Conservation (phyloP, 495 filamentous ascomycete species). For the Penicillium salamii region DNA sequence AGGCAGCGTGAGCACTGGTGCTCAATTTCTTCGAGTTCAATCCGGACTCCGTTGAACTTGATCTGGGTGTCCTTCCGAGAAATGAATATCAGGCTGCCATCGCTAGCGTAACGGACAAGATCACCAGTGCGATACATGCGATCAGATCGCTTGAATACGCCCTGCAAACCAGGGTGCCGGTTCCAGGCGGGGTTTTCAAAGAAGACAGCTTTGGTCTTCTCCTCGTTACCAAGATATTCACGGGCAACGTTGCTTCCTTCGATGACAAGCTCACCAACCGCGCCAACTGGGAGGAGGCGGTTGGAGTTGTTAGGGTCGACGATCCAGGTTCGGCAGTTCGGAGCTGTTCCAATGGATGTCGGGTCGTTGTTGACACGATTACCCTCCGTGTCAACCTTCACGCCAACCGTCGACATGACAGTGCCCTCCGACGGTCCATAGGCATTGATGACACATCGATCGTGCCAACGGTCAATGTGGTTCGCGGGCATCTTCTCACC, state of each 20-base stretch:
- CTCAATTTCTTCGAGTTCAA: constrained; percentile 67
- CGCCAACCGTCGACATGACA: constrained; percentile 42
- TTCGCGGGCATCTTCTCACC: constrained; percentile 55
- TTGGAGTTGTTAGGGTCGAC: constrained; percentile 57
- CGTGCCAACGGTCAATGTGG: constrained; percentile 41
- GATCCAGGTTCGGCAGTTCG: constrained; percentile 52
- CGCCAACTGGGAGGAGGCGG: constrained; percentile 56
- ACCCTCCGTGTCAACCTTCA: constrained; percentile 38
- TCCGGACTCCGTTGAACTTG: constrained; percentile 63
- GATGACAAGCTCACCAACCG: constrained; percentile 64
- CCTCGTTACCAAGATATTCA: constrained; percentile 55
- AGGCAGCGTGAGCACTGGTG: constrained; percentile 43
- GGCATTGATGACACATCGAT: constrained; percentile 46
- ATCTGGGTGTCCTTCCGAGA: constrained; percentile 63
- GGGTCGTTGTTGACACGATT: constrained; percentile 40
- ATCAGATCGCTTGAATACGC: constrained; percentile 24
- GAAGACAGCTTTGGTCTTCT: constrained; percentile 56
- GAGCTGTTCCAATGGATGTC: constrained; percentile 38
- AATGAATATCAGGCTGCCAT: constrained; percentile 50
- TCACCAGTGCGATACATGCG: constrained; percentile 51
- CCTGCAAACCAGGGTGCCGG: constrained; percentile 18
- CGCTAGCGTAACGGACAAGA: constrained; percentile 51
- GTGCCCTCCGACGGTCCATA: constrained; percentile 57
- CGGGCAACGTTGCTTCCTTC: constrained; percentile 59
- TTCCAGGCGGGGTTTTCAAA: constrained; percentile 53